Percentiles rank a stretch among this genome's conserved stretches.
Conservation (phyloP, 2,329 filamentous ascomycete species). For the Neonectria coccinea region DNA sequence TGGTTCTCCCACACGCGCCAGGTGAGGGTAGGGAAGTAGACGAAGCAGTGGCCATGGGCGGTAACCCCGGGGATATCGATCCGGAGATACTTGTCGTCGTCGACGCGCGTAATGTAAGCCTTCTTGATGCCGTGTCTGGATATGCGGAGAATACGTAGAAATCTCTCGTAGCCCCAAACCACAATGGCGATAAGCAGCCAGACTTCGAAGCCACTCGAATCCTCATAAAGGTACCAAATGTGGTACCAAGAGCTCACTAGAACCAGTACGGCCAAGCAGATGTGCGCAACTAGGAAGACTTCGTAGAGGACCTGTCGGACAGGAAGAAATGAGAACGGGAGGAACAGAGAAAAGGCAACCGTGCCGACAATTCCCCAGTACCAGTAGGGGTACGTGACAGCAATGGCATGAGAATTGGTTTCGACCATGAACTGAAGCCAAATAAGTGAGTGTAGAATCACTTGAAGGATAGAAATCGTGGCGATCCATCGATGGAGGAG, state of each 20-base stretch:
- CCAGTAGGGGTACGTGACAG: constrained; percentile 52
- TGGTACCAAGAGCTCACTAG: constrained; percentile 59
- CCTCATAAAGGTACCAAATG: constrained; percentile 50
- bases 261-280: constrained; percentile 54
- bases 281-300: constrained; percentile 58
- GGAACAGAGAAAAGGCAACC: constrained; percentile 46
- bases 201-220: constrained; percentile 57
- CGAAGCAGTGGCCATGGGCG: constrained; percentile 46
- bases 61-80: constrained; percentile 45
- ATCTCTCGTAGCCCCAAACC: constrained; percentile 47
- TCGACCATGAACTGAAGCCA: constrained; percentile 50
- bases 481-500: constrained; percentile 64
- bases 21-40: constrained; percentile 48
- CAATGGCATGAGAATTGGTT: constrained; percentile 32
- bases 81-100: constrained; percentile 47
- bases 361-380: constrained; percentile 58
- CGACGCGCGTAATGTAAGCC: constrained; percentile 44
- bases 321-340: constrained; percentile 50
- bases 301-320: constrained; percentile 55
- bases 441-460: constrained; percentile 58
- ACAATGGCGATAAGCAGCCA: constrained; percentile 46
- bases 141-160: constrained; percentile 40
- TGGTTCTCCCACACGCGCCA: constrained; percentile 51
- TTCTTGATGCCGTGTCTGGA: constrained; percentile 43
- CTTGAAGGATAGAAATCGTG: constrained; percentile 57